Evolutionary conservation across 2,329 filamentous ascomycete genomes (phyloP).

Genomic region (Hypocreales sp.): DNA sequence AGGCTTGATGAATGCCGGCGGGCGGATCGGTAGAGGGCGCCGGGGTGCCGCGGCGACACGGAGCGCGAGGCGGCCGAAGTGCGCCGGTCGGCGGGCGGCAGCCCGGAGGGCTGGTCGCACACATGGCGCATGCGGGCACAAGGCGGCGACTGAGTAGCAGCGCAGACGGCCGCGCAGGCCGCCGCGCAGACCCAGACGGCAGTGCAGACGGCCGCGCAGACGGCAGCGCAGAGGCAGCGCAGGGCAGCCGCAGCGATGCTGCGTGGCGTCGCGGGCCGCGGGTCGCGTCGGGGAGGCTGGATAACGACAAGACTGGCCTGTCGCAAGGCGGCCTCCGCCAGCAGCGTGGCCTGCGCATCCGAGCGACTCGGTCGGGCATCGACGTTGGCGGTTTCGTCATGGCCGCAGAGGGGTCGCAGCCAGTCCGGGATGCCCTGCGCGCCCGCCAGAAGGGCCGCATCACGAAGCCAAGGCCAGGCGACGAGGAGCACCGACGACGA

Average conservation of each 20-base stretch:
- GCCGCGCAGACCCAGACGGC: too few relatives aligned
- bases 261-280: neutral
- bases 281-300: neutral
- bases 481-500: too few relatives aligned
- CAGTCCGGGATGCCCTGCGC: conserved; percentile 1
- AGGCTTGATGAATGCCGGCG: too few relatives aligned
- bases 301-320: neutral
- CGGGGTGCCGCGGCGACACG: too few relatives aligned
- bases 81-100: too few relatives aligned
- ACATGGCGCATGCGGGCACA: too few relatives aligned
- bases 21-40: too few relatives aligned
- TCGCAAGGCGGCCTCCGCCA: neutral
- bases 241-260: neutral
- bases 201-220: neutral
- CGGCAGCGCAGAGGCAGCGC: neutral
- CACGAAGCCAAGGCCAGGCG: too few relatives aligned
- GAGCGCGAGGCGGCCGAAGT: too few relatives aligned
- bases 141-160: too few relatives aligned
- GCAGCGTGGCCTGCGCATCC: neutral
- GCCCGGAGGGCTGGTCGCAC: too few relatives aligned
- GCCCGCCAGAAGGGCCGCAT: neutral
- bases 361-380: neutral
- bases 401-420: conserved; percentile 4
- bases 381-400: conserved; percentile 4
- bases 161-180: too few relatives aligned